Percentiles rank a stretch among this genome's conserved stretches.
phyloP scores from a whole-genome alignment of 306 rosid genomes.

The Corylus heterophylla region DNA sequence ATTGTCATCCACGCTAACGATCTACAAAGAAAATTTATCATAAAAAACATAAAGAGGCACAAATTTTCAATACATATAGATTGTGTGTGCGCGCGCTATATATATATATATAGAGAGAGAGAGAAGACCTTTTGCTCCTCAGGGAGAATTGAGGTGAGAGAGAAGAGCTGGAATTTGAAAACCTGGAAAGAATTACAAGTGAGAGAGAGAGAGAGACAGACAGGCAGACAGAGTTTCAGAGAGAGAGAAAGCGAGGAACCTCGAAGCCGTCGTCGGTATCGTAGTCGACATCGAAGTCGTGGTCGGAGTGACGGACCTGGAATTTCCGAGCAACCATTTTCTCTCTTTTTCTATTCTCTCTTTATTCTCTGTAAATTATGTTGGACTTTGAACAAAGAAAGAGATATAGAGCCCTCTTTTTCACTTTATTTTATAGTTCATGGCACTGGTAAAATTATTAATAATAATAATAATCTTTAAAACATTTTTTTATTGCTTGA shows the following conservation, averaged over 20 bases:
- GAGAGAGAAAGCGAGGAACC: slow-evolving; percentile 33
- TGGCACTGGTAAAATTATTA: too few species aligned
- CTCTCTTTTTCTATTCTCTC: not conserved
- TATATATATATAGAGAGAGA: not conserved
- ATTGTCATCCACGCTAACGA: slow-evolving; percentile 41
- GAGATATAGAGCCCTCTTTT: not conserved
- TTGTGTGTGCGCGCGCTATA: too few species aligned
- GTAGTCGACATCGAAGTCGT: slow-evolving; percentile 54
- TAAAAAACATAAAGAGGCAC: not conserved
- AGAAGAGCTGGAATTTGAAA: slow-evolving; percentile 70
- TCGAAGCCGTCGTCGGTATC: slow-evolving; percentile 77
- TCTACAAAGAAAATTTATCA: slow-evolving; percentile 31
- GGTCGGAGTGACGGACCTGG: slow-evolving; percentile 53
- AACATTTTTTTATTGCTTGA: too few species aligned
- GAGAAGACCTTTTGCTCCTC: slow-evolving; percentile 64
- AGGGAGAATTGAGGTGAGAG: slow-evolving; percentile 71
- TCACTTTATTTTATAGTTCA: too few species aligned
- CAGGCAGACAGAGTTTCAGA: not conserved
- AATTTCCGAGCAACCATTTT: slow-evolving; percentile 63
- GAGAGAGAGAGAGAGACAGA: not conserved
- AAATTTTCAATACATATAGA: not conserved
- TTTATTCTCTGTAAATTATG: too few species aligned
- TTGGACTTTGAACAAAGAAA: too few species aligned
- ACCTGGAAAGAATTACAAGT: slow-evolving; percentile 39
- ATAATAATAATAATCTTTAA: too few species aligned